Conservation (phyloP, 2,329 filamentous ascomycete genomes). For the Hypoxylon sp. region DNA sequence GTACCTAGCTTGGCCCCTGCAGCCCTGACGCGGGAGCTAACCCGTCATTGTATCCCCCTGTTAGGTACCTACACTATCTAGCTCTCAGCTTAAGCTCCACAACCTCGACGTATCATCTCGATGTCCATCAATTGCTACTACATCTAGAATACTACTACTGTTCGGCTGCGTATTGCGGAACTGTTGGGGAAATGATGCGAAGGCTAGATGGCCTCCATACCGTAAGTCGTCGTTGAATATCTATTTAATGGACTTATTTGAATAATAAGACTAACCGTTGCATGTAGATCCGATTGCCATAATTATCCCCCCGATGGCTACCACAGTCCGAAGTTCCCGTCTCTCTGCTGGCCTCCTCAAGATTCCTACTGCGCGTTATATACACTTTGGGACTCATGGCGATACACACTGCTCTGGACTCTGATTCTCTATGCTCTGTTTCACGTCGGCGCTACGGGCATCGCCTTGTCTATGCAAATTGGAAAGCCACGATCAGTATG, state of each 20-base stretch:
- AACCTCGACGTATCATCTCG: slow-evolving; percentile 30
- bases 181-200: slow-evolving; percentile 16
- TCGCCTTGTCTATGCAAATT: slow-evolving; percentile 80
- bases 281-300: slow-evolving; percentile 43
- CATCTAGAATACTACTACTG: slow-evolving; percentile 2
- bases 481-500: slow-evolving; percentile 67
- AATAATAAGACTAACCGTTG: slow-evolving; percentile 22
- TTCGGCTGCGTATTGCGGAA: slow-evolving; percentile 1
- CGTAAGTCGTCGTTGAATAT: slow-evolving; percentile 33
- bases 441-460: slow-evolving; percentile 78
- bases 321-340: slow-evolving; percentile 80
- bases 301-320: slow-evolving; percentile 69
- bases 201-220: slow-evolving; percentile 46
- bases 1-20: slow-evolving; percentile 18
- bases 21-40: slow-evolving; percentile 30
- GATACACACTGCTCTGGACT: slow-evolving; percentile 90
- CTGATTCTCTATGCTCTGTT: slow-evolving; percentile 82
- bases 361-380: slow-evolving; percentile 74
- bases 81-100: slow-evolving; percentile 33
- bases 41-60: slow-evolving; percentile 26
- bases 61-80: slow-evolving; percentile 13
- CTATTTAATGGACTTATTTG: background rate
- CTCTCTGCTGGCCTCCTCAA: slow-evolving; percentile 80
- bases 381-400: slow-evolving; percentile 83
- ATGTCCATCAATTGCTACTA: background rate